Percentiles rank a stretch among this genome's conserved stretches.
These are phyloP conservation scores for Thalassiosira oceanica DNA, from an alignment of 352 stramenopile species.

Conservation along the genomic window DNA sequence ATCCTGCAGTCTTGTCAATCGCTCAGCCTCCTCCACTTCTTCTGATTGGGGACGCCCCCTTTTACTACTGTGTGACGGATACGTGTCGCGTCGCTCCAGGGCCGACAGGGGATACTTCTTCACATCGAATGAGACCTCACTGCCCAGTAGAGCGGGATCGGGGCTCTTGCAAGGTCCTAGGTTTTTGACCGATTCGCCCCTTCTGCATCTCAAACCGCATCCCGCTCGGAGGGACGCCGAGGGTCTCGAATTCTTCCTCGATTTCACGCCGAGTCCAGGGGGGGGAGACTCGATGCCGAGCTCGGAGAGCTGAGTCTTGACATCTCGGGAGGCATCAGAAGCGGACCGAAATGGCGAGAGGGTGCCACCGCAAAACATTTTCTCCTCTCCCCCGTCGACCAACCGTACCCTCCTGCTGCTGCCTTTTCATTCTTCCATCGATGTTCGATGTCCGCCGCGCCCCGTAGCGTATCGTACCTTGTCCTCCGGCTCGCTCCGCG, in stretches of 20 bases:
- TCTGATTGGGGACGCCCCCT: no score
- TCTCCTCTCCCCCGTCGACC: neutral
- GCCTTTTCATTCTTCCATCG: neutral
- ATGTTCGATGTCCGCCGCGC: no score
- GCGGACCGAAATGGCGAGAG: neutral
- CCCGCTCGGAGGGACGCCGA: no score
- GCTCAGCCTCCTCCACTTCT: no score
- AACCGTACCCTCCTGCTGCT: neutral
- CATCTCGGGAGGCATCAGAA: neutral
- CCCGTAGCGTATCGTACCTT: no score
- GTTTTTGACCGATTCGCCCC: neutral
- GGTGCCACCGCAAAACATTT: neutral
- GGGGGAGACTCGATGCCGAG: neutral
- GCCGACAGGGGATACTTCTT: neutral
- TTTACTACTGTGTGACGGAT: no score
- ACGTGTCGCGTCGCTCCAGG: neutral
- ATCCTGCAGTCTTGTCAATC: constrained; percentile 4
- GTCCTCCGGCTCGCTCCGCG: no score
- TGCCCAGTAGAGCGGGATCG: no score
- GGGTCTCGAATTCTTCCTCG: no score
- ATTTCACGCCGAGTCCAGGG: neutral
- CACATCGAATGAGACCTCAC: no score
- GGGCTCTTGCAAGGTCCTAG: no score
- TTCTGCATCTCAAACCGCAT: neutral
- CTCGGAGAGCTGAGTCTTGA: neutral